Evolutionary conservation across 148 eudicot species (phyloP).

Genomic region (Cornus florida): DNA sequence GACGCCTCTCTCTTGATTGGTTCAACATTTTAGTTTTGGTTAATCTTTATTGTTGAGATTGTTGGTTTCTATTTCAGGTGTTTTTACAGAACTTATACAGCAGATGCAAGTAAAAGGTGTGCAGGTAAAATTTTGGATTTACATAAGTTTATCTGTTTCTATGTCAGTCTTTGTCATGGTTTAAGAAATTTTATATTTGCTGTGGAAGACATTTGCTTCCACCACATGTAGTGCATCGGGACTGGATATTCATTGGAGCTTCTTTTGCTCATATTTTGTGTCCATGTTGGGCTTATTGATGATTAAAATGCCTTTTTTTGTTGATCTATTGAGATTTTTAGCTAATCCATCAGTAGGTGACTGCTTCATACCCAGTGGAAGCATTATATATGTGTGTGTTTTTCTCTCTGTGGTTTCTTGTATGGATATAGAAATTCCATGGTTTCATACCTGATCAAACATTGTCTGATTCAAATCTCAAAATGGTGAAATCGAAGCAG

Average conservation of each 20-base stretch:
- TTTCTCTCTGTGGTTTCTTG: background rate
- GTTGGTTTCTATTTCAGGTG: conserved; percentile 59
- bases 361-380: background rate
- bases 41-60: conserved; percentile 5
- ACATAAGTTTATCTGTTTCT: background rate
- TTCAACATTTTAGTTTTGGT: background rate
- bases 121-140: conserved; percentile 51
- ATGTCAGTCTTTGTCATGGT: background rate
- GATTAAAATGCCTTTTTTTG: background rate
- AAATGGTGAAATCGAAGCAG: background rate
- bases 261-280: background rate
- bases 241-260: background rate
- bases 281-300: background rate
- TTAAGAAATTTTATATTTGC: background rate
- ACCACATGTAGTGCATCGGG: background rate
- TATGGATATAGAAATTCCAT: background rate
- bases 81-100: conserved; percentile 96
- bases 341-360: background rate
- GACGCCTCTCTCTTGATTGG: background rate
- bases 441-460: background rate
- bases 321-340: background rate
- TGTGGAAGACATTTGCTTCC: background rate
- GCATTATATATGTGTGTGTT: background rate
- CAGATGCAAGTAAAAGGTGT: conserved; percentile 99
- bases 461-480: background rate